Percentiles rank a stretch among this genome's conserved stretches.
Evolutionary conservation across 345 rosid genomes (phyloP).

Genomic region (Eucalyptus pauciflora): DNA sequence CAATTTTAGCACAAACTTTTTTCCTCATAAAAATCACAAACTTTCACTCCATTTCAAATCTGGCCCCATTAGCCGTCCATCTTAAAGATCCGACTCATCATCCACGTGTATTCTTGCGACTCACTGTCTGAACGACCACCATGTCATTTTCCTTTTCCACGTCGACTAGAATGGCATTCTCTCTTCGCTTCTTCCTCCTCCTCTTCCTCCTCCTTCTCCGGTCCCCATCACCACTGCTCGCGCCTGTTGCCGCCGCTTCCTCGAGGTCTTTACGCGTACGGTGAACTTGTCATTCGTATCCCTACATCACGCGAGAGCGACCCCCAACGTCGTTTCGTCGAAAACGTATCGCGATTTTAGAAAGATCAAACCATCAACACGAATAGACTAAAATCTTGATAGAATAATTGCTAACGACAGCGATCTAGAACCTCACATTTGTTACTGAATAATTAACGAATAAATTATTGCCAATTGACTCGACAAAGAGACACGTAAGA

Average conservation of each 20-base stretch:
- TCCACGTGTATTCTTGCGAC: not conserved
- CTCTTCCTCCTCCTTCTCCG: not conserved
- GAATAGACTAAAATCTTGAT: not conserved
- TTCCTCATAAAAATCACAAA: not conserved
- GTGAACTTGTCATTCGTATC: not conserved
- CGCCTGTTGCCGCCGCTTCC: not conserved
- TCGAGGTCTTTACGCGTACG: not conserved
- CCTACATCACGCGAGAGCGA: not conserved
- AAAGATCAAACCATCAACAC: not conserved
- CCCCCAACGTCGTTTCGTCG: not conserved
- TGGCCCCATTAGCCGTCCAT: not conserved
- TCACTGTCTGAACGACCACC: not conserved
- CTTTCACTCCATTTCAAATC: not conserved
- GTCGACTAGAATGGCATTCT: not conserved
- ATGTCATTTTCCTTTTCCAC: not conserved
- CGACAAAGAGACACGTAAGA: not conserved
- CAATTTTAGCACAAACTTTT: not conserved
- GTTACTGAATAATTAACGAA: not conserved
- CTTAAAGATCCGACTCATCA: not conserved
- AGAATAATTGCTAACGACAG: not conserved
- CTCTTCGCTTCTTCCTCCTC: not conserved
- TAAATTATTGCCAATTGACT: not conserved
- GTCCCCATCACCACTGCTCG: not conserved
- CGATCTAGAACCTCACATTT: not conserved
- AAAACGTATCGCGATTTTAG: not conserved